These are phyloP conservation scores for Wickerhamiella bombiphila DNA, from an alignment of 805 yeast genomes.

Conservation along the genomic window DNA sequence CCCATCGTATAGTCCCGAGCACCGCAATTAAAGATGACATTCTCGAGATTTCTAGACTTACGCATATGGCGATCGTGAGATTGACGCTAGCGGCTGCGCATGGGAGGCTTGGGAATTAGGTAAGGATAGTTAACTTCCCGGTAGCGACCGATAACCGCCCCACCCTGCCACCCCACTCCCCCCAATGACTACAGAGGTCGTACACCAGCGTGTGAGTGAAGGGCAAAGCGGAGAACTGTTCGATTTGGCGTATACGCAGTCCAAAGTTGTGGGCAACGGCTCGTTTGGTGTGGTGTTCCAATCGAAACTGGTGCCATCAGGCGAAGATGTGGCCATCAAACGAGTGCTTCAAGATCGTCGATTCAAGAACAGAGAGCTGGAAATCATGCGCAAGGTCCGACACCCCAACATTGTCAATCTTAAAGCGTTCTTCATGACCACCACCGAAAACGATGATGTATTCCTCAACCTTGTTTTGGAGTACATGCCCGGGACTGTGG, in stretches of 20 bases:
- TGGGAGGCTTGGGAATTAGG: too few species aligned
- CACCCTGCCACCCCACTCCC: too few species aligned
- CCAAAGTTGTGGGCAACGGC: constrained; percentile 94
- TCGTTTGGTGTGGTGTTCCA: constrained; percentile 98
- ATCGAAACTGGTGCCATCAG: constrained; percentile 57
- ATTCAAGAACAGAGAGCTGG: constrained; percentile 91
- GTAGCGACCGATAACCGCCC: too few species aligned
- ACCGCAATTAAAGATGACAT: too few species aligned
- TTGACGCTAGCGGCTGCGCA: too few species aligned
- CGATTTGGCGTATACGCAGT: constrained; percentile 60
- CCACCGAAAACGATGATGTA: constrained; percentile 61
- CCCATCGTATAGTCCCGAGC: too few species aligned
- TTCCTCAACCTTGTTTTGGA: constrained; percentile 83
- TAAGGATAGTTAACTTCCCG: too few species aligned
- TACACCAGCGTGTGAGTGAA: constrained; percentile 53
- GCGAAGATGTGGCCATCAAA: constrained; percentile 80
- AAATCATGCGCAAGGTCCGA: constrained; percentile 79
- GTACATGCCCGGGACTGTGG: constrained; percentile 89
- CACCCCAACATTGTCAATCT: constrained; percentile 82
- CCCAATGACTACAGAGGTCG: constrained; percentile 20
- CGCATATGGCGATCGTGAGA: too few species aligned
- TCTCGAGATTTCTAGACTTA: too few species aligned
- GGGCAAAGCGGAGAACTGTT: constrained; percentile 52
- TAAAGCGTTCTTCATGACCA: constrained; percentile 71
- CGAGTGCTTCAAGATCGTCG: constrained; percentile 92